phyloP scores from a whole-genome alignment of 768 basidiomycete species.

The Brasilioporus rufonigricans region DNA sequence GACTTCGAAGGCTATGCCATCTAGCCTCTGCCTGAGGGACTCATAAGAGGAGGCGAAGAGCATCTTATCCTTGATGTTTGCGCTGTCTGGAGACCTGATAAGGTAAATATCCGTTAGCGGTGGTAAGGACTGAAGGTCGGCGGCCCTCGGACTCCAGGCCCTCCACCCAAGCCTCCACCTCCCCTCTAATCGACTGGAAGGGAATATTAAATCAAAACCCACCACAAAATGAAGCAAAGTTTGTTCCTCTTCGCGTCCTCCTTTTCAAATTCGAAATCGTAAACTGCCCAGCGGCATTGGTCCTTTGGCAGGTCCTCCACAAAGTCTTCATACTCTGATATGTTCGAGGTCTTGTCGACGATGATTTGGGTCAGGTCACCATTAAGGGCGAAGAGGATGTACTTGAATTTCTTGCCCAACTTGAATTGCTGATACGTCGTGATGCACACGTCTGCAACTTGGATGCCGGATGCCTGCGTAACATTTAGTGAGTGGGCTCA shows the following conservation, averaged over 20 bases:
- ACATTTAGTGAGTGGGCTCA: not conserved
- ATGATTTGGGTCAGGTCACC: conserved; percentile 65
- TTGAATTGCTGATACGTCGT: conserved; percentile 23
- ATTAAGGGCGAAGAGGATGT: conserved; percentile 78
- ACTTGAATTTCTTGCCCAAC: conserved; percentile 58
- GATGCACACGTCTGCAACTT: conserved; percentile 52
- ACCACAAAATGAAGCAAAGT: conserved; percentile 85
- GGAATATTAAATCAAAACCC: not conserved
- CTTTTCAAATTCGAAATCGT: conserved; percentile 83
- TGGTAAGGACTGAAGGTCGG: not conserved
- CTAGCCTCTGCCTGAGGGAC: conserved; percentile 66
- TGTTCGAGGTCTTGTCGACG: conserved; percentile 61
- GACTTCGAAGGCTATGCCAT: conserved; percentile 77
- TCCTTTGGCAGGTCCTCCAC: conserved; percentile 65
- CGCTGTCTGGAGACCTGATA: conserved; percentile 79
- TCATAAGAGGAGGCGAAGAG: conserved; percentile 86
- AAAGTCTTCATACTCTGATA: conserved; percentile 67
- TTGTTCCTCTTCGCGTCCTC: conserved; percentile 80
- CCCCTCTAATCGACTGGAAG: not conserved
- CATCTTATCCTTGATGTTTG: conserved; percentile 93
- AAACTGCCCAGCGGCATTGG: conserved; percentile 87
- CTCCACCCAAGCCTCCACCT: not conserved
- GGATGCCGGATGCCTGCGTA: conserved; percentile 37
- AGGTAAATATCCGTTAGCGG: not conserved
- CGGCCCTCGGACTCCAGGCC: not conserved